Evolutionary conservation across 2,329 filamentous ascomycete genomes (phyloP), one percentile per base, ranked within the genome.

Genomic region (Catunica adiposa): DNA sequence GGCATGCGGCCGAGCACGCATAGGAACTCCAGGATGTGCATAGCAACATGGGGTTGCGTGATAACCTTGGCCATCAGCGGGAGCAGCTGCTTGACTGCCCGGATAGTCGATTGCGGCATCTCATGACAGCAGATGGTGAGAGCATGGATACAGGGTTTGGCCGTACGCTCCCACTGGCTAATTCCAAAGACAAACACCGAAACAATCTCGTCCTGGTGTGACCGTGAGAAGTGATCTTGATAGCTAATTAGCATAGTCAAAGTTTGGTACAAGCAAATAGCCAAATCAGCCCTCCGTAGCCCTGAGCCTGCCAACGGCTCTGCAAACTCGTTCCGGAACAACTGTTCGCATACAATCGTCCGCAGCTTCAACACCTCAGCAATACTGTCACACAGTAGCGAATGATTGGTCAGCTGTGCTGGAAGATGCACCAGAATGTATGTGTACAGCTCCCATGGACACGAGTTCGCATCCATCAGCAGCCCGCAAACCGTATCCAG

Each of bases 21-120:
- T n/a, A 98, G 73, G 64, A 98, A 97, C 64, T 98, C 92, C 52
- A 98, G 74, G 59, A 98, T 94, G 64, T 98, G 92, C 59, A 96
- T 84, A 8, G 90, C 89, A 37, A 96, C 84, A 56, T 89, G 81
- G 5, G 88, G 83, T 63, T 95, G 89, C 1, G 92, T 97, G 63
- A 98, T 94, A 63, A 96, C 94, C 62, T 89, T 87, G 1, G 89
- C 84, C 86, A 98, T 94, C 65, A 88, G 90, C 63, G 89, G 85
- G 56, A 98, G 74, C 61, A 97, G 87, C 48, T 82, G 84, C 48
- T 90, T 85, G 59, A 97, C 74, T 20, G 82, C 84, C 65, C 90
- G 94, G 64, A 84, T 87, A 53, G 89, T 86, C 11, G 90, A 90
- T 17, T 85, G 76, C 2, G 92, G 89, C 25, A 96, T 78, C 67